These are phyloP conservation scores for Colletotrichum spaethianum DNA, from an alignment of 2,329 filamentous ascomycete species.

Conservation along the genomic window DNA sequence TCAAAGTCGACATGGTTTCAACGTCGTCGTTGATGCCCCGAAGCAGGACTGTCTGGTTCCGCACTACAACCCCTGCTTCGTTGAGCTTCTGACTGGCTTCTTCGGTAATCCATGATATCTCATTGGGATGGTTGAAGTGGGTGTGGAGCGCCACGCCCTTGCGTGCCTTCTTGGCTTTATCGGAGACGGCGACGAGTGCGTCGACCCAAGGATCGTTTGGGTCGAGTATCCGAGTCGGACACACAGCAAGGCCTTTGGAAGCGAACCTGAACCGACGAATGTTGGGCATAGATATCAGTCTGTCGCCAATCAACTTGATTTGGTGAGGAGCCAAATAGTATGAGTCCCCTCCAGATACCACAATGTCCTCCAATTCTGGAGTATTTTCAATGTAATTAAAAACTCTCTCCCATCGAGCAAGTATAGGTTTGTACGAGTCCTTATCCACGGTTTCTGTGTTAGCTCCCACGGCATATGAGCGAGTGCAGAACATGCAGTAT, in stretches of 20 bases:
- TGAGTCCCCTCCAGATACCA: constrained; percentile 74
- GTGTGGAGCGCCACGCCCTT: constrained; percentile 76
- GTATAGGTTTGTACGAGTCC: constrained; percentile 55
- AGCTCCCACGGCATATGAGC: constrained; percentile 70
- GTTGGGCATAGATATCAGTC: constrained; percentile 69
- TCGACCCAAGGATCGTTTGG: constrained; percentile 66
- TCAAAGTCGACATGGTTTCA: constrained; percentile 66
- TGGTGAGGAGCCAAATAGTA: constrained; percentile 70
- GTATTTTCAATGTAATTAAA: constrained; percentile 69
- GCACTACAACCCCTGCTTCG: constrained; percentile 65
- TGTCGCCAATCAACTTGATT: constrained; percentile 66
- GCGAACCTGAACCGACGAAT: constrained; percentile 73
- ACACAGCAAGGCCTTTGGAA: constrained; percentile 73
- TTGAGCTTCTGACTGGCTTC: constrained; percentile 64
- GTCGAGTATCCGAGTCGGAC: constrained; percentile 69
- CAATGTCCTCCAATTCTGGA: constrained; percentile 68
- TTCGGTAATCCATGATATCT: constrained; percentile 73
- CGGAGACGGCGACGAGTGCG: constrained; percentile 65
- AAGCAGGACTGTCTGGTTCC: constrained; percentile 72
- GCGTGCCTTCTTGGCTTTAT: constrained; percentile 64
- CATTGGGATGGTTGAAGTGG: constrained; percentile 75
- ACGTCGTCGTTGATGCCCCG: constrained; percentile 71
- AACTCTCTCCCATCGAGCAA: constrained; percentile 66
- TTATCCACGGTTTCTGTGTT: constrained; percentile 67
- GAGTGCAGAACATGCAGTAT: constrained; percentile 75